Evolutionary conservation across 23 red algal species (phyloP).

Genomic region (Pyropia haitanensis): DNA sequence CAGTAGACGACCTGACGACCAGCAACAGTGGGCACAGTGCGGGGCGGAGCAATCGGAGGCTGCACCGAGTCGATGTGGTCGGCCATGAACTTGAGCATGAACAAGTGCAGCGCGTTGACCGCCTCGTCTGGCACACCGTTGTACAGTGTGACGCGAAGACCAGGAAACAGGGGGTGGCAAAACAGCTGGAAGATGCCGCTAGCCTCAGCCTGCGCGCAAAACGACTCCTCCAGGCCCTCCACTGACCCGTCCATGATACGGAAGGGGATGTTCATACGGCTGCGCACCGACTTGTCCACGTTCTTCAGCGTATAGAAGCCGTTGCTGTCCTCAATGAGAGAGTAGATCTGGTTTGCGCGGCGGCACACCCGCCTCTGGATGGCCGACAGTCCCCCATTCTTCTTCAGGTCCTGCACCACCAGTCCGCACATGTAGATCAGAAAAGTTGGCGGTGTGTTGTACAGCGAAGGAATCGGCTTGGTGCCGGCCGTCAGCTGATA

Average conservation of each 20-base stretch:
- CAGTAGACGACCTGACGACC: no score
- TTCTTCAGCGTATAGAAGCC: slow-evolving; percentile 32
- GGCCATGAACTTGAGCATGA: slow-evolving; percentile 27
- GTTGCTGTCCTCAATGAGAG: slow-evolving; percentile 21
- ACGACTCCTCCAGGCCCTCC: slow-evolving; percentile 18
- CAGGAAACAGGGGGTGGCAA: slow-evolving; percentile 43
- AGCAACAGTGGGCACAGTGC: no score
- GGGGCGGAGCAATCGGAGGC: no score
- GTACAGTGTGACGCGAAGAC: slow-evolving; percentile 34
- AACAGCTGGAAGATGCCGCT: slow-evolving; percentile 36
- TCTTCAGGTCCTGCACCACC: slow-evolving; percentile 27
- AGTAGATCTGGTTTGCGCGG: slow-evolving; percentile 21
- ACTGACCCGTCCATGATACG: slow-evolving; percentile 17
- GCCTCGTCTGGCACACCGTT: slow-evolving; percentile 34
- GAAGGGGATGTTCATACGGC: slow-evolving; percentile 50
- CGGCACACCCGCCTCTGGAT: slow-evolving; percentile 16
- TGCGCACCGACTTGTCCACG: slow-evolving; percentile 11
- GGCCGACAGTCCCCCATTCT: slow-evolving; percentile 15
- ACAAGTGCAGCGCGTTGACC: slow-evolving; percentile 17
- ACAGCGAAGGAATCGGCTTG: slow-evolving; percentile 33
- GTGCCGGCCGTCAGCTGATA: slow-evolving; percentile 23
- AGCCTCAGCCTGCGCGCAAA: slow-evolving; percentile 26
- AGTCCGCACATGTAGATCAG: slow-evolving; percentile 52
- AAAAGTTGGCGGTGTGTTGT: slow-evolving; percentile 47
- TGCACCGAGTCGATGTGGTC: slow-evolving; percentile 1